Evolutionary conservation across 345 rosid species (phyloP), one percentile per base, ranked within the genome.

Genomic region (Lumnitzera littorea): DNA sequence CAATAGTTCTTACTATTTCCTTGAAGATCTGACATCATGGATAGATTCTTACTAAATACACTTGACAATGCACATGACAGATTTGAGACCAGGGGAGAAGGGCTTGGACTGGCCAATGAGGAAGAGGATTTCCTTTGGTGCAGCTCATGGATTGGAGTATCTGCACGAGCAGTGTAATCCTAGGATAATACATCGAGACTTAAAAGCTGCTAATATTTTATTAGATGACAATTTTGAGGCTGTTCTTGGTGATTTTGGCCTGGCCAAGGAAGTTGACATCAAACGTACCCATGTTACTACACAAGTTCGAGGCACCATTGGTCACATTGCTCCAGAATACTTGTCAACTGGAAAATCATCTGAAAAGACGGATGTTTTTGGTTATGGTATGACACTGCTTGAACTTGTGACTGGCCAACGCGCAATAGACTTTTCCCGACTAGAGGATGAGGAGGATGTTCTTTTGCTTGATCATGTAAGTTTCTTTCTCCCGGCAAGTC

Each of bases 331-430:
- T 3, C 98, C 98, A 12, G 98, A 91, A 61, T 88, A 91, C 64
- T 70, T 91, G 63, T 83, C 95, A 56, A 88, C 91, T 0, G 98
- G 98, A 31, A 84, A 88, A 70, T 77, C 96, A 53, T 84, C 96
- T 15, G 96, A 88, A 64, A 91, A 88, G 62, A 84, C 91, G 0
- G 96, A 91, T 74, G 96, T 91, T 16, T 88, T 91, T 48, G 98
- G 98, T 16, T 91, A 84, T 46, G 98, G 98, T 41, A 78, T 89
- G 66, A 86, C 88, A 5, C 91, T 91, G 74, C 91, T 89, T 50
- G 98, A 91, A 67, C 90, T 91, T 12, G 84, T 91, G 51, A 87
- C 95, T 2, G 95, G 98, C 62, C 92, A 91, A 69, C 95, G 96
- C 1, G 95, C 96, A 20, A 79, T 89, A 6, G 96, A 91, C 59